These are phyloP conservation scores for Baorangia bicolor DNA, from an alignment of 768 basidiomycete genomes.

Conservation along the genomic window DNA sequence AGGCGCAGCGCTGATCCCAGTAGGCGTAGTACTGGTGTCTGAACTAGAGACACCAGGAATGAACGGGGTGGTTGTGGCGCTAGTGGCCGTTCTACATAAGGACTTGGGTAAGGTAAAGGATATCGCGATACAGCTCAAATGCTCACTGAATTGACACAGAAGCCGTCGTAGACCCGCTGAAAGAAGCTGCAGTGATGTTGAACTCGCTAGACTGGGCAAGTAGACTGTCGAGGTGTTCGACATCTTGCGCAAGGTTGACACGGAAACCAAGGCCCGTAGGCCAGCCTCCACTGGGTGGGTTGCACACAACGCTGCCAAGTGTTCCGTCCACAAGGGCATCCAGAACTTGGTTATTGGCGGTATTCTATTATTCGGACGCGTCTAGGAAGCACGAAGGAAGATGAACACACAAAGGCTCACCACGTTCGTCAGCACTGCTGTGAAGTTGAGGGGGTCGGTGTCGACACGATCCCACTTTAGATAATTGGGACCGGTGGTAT, in stretches of 20 bases:
- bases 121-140: background rate
- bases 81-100: constrained; percentile 8
- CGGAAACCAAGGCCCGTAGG: constrained; percentile 60
- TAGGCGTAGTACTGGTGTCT: constrained; percentile 25
- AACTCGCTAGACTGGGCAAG: constrained; percentile 74
- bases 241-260: constrained; percentile 65
- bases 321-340: constrained; percentile 54
- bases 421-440: constrained; percentile 63
- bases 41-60: constrained; percentile 28
- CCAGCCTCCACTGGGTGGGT: constrained; percentile 65
- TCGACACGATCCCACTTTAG: constrained; percentile 63
- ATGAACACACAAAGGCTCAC: constrained; percentile 33
- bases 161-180: constrained; percentile 17
- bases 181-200: constrained; percentile 37
- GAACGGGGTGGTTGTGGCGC: constrained; percentile 7
- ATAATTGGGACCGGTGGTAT: constrained; percentile 47
- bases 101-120: background rate
- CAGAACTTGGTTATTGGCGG: constrained; percentile 47
- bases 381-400: background rate
- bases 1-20: constrained; percentile 33
- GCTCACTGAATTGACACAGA: constrained; percentile 19
- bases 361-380: constrained; percentile 32
- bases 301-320: constrained; percentile 38
- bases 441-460: constrained; percentile 70
- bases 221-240: constrained; percentile 47